Evolutionary conservation across 106 monocot species (phyloP), one percentile per base, ranked within the genome.

Genomic region (Chionographis japonica): DNA sequence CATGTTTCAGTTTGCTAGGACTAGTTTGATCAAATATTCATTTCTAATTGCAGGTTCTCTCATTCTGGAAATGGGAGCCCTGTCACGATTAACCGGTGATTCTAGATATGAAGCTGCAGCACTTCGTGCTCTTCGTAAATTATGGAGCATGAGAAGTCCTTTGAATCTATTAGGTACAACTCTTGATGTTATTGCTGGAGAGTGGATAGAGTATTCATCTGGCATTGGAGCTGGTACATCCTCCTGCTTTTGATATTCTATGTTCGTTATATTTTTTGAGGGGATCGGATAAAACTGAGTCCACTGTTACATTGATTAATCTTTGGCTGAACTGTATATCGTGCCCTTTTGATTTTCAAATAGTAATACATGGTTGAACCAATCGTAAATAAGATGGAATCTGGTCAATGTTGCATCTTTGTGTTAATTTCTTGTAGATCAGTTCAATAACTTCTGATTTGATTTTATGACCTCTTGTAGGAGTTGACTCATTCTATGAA

Each of bases 401-500:
- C 14, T 56, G 6, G 4, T 18, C 13, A 4, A 12, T 18, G 9
- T 65, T 70, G 15, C 17, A 12, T 64, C 58, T 18, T 58, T 51
- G 9, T n/a, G 52, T 40, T 19, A 16, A 4, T 68, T 9, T 56
- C 12, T 62, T 19, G 16, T 19, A 40, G 39, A 39, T 8, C 8
- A 40, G 40, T 40, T 19, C 14, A 5, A 15, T 12, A 12, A 8
- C 17, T 37, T 55, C 49, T 66, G 49, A 50, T 40, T 43, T 66
- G 13, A 13, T 40, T 3, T 55, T 61, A 1, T 60, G 1, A 67
- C 42, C 55, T 27, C 19, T 74, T 87, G 67, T 69, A 94, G 94
- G 94, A 40, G 90, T 94, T 85, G 94, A 94, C 77, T 94, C 94
- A 64, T 94, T 88, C 78, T 94, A 94, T 75, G 94, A 94, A 72